Evolutionary conservation across 305 asterid genomes (phyloP), one percentile per base, ranked within the genome.

Genomic region (Fraxinus dipetala): DNA sequence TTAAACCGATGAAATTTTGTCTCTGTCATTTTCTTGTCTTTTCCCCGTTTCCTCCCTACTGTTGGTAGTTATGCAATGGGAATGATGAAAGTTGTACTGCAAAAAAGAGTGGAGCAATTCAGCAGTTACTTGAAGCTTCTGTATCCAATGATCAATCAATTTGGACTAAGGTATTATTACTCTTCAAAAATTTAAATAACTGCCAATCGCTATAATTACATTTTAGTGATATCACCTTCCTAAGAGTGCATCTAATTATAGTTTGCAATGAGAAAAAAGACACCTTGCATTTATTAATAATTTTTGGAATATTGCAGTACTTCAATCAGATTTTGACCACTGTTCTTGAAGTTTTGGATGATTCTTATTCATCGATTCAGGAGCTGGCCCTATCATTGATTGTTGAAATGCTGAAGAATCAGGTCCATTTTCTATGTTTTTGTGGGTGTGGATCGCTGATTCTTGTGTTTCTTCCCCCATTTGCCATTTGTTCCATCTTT

Each of bases 271-370:
- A 48, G 76, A 73, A 30, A 38, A 1, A 82, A 61, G 54, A 24
- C 20, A 43, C 32, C 43, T 35, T 82, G 74, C 40, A 24, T 78
- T 45, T 45, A 65, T 80, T 81, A 54, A 84, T 85, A 63, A 63
- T 82, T 31, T 77, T 81, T 84, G 79, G 82, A 82, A 61, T 83
- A 75, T 83, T 88, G 90, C 98, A 96, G 99, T 96, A 93, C 88
- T 94, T 96, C 92, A 96, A 94, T 89, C 99, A 93, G 92, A 90
- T 96, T 82, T 84, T 96, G 90, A 96, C 98, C 6, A 92, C 88
- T 86, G 95, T 88, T 76, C 93, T 94, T 79, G 98, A 94, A 86
- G 94, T 92, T 87, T 89, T 94, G 91, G 98, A 94, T 89, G 98
- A 93, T 85, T 81, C 93, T 79, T 97, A 94, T 82, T 87, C 98